Evolutionary conservation across 1,139 yeast genomes (phyloP).

Genomic region (Pneumocystis wakefieldiae): DNA sequence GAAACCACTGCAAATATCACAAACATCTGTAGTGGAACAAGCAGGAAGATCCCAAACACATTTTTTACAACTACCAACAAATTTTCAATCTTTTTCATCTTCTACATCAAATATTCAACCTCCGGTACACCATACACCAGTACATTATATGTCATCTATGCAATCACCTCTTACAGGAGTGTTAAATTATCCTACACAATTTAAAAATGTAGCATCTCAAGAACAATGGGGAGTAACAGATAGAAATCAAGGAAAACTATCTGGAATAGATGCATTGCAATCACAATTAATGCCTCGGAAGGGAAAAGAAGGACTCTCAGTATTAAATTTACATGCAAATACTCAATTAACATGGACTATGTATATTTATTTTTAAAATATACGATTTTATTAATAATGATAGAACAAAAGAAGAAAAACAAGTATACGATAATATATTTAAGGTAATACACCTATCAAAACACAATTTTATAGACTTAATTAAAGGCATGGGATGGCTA

Average conservation of each 20-base stretch:
- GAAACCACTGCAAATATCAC: slow-evolving; percentile 13
- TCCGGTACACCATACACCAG: slow-evolving; percentile 8
- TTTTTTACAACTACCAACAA: slow-evolving; percentile 20
- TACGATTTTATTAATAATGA: neutral
- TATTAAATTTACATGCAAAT: slow-evolving; percentile 22
- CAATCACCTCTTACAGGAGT: neutral
- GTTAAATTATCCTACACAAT: slow-evolving; percentile 14
- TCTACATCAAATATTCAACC: slow-evolving; percentile 22
- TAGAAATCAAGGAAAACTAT: slow-evolving; percentile 37
- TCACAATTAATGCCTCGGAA: slow-evolving; percentile 56
- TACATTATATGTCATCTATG: neutral
- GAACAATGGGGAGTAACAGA: slow-evolving; percentile 76
- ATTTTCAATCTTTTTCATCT: slow-evolving; percentile 21
- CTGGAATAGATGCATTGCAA: slow-evolving; percentile 62
- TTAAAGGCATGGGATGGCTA: slow-evolving; percentile 57
- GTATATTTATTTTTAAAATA: neutral
- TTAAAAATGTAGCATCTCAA: slow-evolving; percentile 27
- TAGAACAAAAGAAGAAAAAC: slow-evolving; percentile 62
- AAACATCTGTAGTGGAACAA: neutral
- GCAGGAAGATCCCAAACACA: slow-evolving; percentile 28
- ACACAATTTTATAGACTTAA: neutral
- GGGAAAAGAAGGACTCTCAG: slow-evolving; percentile 26
- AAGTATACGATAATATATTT: slow-evolving; percentile 73
- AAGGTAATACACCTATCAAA: slow-evolving; percentile 16
- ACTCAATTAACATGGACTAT: slow-evolving; percentile 49